Evolutionary conservation across 352 stramenopile genomes (phyloP), one percentile per base, ranked within the genome.

Genomic region (Globisporangium cylindrosporum): DNA sequence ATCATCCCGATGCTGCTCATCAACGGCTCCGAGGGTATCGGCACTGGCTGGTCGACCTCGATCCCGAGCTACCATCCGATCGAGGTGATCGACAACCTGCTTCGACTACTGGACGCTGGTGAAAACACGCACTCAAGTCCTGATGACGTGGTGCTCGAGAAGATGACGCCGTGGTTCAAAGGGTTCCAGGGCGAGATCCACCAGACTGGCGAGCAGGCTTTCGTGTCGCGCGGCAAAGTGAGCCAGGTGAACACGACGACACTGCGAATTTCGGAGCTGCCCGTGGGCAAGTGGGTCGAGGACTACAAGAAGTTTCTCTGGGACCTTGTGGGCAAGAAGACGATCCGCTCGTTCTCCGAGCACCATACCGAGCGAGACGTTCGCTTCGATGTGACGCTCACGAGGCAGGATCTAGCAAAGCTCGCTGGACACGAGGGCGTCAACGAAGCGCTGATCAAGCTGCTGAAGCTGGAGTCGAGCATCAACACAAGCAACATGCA

Each of bases 21-120:
- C 4, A 99, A 99, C 74, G 98, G 98, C 18, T 95, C 89, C 0
- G 97, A 99, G 59, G 98, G 98, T 61, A 99, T 99, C 67, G 98
- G 98, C 67, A 99, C 98, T 1, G 98, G 98, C 24, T 99, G 97
- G 96, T 98, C 87, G 24, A 98, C 95, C 12, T 97, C 78, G 6
- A 91, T 99, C 58, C 97, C 97, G 29, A 99, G 94, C 71, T 97
- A 99, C 72, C 85, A 98, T 72, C 97, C 98, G 5, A 81, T 98
- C 22, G 81, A 98, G 36, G 87, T 99, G 54, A 99, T 99, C 71
- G 80, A 96, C 58, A 98, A 99, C 58, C 70, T 99, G 29, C 72
- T 98, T 38, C 79, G 76, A 53, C 66, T 95, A 20, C 70, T 99
- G 2, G 77, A 91, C 46, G 70, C 74, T 12, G 70, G 77, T 15